Evolutionary conservation across 2,329 filamentous ascomycete species (phyloP).

Genomic region (Bisporella sp.): DNA sequence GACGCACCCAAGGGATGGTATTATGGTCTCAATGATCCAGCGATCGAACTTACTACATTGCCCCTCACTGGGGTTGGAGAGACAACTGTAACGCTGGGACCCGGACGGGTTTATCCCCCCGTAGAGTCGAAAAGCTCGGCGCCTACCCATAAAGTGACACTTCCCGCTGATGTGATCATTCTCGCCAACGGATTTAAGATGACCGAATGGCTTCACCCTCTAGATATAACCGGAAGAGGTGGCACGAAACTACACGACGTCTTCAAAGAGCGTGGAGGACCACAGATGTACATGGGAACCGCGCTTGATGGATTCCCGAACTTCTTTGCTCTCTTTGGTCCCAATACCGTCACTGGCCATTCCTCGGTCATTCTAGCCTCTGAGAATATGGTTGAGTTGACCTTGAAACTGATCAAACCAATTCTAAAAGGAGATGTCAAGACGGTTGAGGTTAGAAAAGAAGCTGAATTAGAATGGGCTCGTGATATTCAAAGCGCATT

Average conservation of each 20-base stretch:
- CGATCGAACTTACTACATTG: constrained; percentile 45
- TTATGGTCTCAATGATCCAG: constrained; percentile 37
- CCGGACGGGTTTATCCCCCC: constrained; percentile 38
- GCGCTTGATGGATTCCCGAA: constrained; percentile 53
- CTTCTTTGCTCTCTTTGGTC: constrained; percentile 52
- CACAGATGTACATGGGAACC: constrained; percentile 50
- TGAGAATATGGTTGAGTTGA: constrained; percentile 50
- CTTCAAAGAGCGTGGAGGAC: constrained; percentile 47
- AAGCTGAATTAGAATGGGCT: constrained; percentile 40
- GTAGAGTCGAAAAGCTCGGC: constrained; percentile 14
- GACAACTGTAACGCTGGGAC: constrained; percentile 42
- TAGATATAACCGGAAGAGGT: constrained; percentile 41
- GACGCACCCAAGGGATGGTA: constrained; percentile 41
- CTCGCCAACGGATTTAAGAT: constrained; percentile 52
- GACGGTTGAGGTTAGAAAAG: constrained; percentile 40
- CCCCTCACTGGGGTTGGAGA: constrained; percentile 40
- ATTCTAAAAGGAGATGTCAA: constrained; percentile 39
- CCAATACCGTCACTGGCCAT: constrained; percentile 53
- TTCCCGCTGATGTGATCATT: constrained; percentile 50
- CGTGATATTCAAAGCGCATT: constrained; percentile 38
- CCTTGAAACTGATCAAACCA: constrained; percentile 45
- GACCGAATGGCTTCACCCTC: constrained; percentile 45
- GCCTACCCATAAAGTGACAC: constrained; percentile 28
- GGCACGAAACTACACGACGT: constrained; percentile 42
- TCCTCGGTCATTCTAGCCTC: constrained; percentile 47